These are phyloP conservation scores for Leishmania guyanensis DNA, from an alignment of 208 protist genomes.

Conservation along the genomic window DNA sequence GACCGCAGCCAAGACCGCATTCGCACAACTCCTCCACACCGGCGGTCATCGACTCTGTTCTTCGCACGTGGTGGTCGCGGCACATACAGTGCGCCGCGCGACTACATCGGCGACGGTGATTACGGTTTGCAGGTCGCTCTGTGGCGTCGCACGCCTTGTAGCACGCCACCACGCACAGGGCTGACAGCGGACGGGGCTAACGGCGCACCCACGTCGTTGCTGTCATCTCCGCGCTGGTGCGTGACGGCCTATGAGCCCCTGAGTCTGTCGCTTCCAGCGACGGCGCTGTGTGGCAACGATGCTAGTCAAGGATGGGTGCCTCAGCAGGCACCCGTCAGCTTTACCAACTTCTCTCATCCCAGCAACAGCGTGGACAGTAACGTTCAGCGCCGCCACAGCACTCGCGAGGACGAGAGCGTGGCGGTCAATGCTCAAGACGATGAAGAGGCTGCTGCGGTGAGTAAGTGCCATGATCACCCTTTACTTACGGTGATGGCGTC, in stretches of 20 bases:
- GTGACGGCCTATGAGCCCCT: constrained; percentile 20
- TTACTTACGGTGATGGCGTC: not conserved
- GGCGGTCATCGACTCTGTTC: not conserved
- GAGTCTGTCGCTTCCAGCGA: not conserved
- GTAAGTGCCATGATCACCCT: not conserved
- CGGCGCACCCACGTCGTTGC: not conserved
- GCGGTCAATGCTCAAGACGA: not conserved
- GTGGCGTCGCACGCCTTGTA: constrained; percentile 2
- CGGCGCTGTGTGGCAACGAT: not conserved
- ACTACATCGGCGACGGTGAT: constrained; percentile 1
- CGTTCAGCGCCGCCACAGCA: not conserved
- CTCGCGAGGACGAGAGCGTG: not conserved
- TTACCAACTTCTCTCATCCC: not conserved
- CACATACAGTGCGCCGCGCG: not conserved
- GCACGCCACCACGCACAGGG: not conserved
- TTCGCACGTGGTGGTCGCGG: not conserved
- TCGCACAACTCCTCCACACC: not conserved
- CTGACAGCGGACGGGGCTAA: not conserved
- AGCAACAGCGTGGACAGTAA: not conserved
- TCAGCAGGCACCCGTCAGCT: not conserved
- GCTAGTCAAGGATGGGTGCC: not conserved
- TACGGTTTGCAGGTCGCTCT: constrained; percentile 1
- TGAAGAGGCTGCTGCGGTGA: constrained; percentile 5
- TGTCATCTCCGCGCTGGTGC: constrained; percentile 16
- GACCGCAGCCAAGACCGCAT: not conserved